Conservation (phyloP, 2,329 filamentous ascomycete species). For the Colletotrichum sp. region DNA sequence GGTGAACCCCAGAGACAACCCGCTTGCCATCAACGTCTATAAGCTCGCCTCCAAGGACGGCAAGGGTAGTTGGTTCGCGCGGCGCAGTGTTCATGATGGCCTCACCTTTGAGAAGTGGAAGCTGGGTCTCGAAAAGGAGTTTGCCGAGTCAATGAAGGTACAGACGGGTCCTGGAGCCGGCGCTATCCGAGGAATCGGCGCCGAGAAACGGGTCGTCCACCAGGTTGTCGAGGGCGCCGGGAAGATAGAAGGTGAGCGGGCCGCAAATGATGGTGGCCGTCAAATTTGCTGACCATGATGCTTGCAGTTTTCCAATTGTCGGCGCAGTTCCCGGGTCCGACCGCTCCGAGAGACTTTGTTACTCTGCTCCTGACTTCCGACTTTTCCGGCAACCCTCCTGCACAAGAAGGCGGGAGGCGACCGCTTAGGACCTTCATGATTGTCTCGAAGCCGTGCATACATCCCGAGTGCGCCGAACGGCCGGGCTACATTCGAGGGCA, state of each 20-base stretch:
- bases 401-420: constrained; percentile 29
- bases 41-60: constrained; percentile 82
- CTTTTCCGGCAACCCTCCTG: constrained; percentile 45
- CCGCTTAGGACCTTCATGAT: constrained; percentile 80
- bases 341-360: constrained; percentile 86
- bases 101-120: constrained; percentile 80
- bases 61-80: constrained; percentile 87
- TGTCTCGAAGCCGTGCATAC: constrained; percentile 82
- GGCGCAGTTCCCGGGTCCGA: constrained; percentile 89
- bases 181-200: constrained; percentile 84
- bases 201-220: constrained; percentile 75
- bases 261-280: not conserved
- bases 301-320: constrained; percentile 79
- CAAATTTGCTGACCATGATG: constrained; percentile 10
- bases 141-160: constrained; percentile 76
- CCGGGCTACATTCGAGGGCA: constrained; percentile 80
- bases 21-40: constrained; percentile 77
- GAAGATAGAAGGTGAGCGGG: constrained; percentile 62
- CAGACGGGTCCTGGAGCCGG: constrained; percentile 74
- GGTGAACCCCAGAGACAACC: constrained; percentile 73
- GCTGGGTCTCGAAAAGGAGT: constrained; percentile 77
- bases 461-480: constrained; percentile 73
- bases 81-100: constrained; percentile 81
- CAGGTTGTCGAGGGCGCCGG: constrained; percentile 62
- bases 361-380: constrained; percentile 76